Percentiles rank a stretch among this genome's conserved stretches.
Conservation (phyloP, 2,329 filamentous ascomycete genomes). For the Fragosphaeria purpurea region DNA sequence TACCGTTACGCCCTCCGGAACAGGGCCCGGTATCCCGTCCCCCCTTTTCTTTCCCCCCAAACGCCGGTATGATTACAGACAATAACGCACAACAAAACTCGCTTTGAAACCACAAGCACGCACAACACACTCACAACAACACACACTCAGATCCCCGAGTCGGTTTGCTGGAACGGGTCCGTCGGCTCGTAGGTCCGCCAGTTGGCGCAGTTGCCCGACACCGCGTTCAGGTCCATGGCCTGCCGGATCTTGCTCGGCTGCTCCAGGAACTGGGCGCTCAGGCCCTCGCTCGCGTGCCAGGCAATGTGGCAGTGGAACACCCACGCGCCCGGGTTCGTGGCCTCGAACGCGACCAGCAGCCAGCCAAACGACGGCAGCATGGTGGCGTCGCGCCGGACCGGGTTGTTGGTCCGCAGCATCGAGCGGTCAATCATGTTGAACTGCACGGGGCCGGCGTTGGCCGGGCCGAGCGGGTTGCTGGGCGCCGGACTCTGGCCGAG, state of each 20-base stretch:
- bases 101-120: too few species aligned
- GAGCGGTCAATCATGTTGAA: constrained; percentile 22
- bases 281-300: constrained; percentile 35
- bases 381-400: constrained; percentile 33
- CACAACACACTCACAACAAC: too few species aligned
- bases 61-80: too few species aligned
- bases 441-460: constrained; percentile 11
- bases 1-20: too few species aligned
- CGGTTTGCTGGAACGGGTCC: constrained; percentile 10
- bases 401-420: constrained; percentile 24
- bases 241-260: constrained; percentile 6
- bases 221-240: constrained; percentile 9
- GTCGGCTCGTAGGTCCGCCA: constrained; percentile 10
- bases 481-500: constrained; percentile 26
- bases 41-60: too few species aligned
- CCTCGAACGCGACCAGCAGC: constrained; percentile 33
- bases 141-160: constrained; percentile 6
- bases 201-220: constrained; percentile 11
- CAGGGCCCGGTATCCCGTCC: too few species aligned
- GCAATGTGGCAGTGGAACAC: constrained; percentile 35
- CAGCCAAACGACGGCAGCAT: constrained; percentile 31
- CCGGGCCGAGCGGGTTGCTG: constrained; percentile 14
- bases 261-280: constrained; percentile 40
- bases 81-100: too few species aligned
- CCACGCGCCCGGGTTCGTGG: constrained; percentile 38